Evolutionary conservation across 2,329 filamentous ascomycete species (phyloP), one percentile per base, ranked within the genome.

Genomic region (Neonectria neomacrospora): DNA sequence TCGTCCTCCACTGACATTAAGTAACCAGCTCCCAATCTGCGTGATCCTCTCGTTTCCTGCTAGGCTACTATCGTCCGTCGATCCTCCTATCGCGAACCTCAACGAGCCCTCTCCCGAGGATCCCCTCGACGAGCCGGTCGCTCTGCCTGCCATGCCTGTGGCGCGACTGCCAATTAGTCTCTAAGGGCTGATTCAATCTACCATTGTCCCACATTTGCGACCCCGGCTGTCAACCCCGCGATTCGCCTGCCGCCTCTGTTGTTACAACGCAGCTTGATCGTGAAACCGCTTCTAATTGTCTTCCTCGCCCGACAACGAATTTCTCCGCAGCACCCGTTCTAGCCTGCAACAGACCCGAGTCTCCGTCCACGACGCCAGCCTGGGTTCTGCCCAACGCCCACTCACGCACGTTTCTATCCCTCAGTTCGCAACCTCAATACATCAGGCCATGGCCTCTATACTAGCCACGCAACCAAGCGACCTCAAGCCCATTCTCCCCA

Each of bases 401-500:
- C 37, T 37, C 34, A 37, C 39, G 26, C 37, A 26, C 39, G 37
- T 26, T 23, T 58, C 53, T 30, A 16, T 32, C 20, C 32, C 52
- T 58, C 54, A 37, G 58, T 54, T 62, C 26, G 54, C 52, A 50
- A 54, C 52, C 44, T 45, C 47, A 30, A 54, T 39, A 50, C 58
- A 54, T 64, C 57, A 67, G 66, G 71, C 58, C 68, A 74, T 74
- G 72, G 72, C 72, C 54, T 73, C 72, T 50, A 54, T 73, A 65
- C 61, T 72, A 65, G 65, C 68, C 45, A 61, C 67, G 28, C 67
- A 69, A 52, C 67, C 67, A 51, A 67, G 66, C 64, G 71, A 69
- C 65, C 58, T 74, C 48, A 79, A 78, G 70, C 72, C 76, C 52
- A 72, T 75, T 47, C 71, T 81, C 48, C 75, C 80, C 63, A 75